A percentile compares a stretch with the other conserved stretches of the same genome.
These are phyloP conservation scores for Apiotrichum sp. DNA, from an alignment of 1,284 basidiomycete species.

Conservation along the genomic window DNA sequence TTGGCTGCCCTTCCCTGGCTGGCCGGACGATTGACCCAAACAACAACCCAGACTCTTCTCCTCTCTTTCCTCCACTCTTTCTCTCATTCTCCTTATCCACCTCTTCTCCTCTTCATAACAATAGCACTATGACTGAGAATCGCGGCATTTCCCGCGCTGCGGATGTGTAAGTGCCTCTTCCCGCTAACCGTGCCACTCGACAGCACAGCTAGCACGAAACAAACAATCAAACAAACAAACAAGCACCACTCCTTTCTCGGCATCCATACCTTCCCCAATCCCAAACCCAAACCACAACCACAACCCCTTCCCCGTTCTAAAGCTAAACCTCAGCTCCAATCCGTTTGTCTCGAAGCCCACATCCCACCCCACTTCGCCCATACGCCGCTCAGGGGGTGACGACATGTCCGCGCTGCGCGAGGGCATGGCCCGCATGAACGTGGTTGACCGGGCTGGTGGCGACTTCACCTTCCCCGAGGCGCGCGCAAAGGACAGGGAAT, in stretches of 20 bases:
- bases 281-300: too few relatives aligned
- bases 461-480: slow-evolving; percentile 15
- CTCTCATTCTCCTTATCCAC: slow-evolving; percentile 13
- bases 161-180: slow-evolving; percentile 24
- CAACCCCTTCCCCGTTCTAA: too few relatives aligned
- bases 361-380: slow-evolving; percentile 8
- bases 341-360: slow-evolving; percentile 25
- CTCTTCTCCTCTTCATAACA: too few relatives aligned
- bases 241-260: too few relatives aligned
- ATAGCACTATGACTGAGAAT: slow-evolving; percentile 13
- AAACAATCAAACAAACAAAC: too few relatives aligned
- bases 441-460: slow-evolving; percentile 21
- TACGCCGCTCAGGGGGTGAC: slow-evolving; percentile 6
- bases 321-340: slow-evolving; percentile 22
- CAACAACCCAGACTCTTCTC: too few relatives aligned
- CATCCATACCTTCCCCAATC: too few relatives aligned
- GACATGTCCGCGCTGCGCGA: slow-evolving; percentile 29
- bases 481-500: slow-evolving; percentile 5
- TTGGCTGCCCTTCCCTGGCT: not conserved
- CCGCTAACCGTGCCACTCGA: slow-evolving; percentile 12
- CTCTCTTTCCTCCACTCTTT: slow-evolving; percentile 9
- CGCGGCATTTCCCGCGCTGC: slow-evolving; percentile 10
- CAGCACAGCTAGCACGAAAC: too few relatives aligned
- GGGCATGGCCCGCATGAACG: slow-evolving; percentile 40
- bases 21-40: not conserved